Evolutionary conservation across 345 rosid species (phyloP), one percentile per base, ranked within the genome.

Genomic region (Eutrema yunnanense): DNA sequence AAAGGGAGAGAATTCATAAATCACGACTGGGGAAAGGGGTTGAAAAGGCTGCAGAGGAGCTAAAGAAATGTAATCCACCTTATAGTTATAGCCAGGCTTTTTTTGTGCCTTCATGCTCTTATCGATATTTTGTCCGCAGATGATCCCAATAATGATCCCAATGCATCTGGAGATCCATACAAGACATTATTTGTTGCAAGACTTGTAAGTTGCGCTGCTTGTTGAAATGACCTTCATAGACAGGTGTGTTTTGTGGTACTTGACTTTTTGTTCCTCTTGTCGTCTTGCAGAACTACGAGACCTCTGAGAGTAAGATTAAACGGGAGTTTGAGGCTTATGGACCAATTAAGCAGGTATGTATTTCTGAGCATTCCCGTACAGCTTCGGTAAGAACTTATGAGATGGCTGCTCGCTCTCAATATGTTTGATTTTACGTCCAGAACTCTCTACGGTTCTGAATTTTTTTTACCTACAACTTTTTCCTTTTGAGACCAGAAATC

Each of bases 301-400:
- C 99, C 41, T 74, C 92, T 14, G 98, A 96, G 84, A 92, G 95
- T 88, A 92, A 83, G 85, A 81, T 96, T 80, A 96, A 96, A 89
- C 92, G 99, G 90, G 99, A 96, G 89, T 88, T 96, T 84, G 99
- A 96, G 78, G 86, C 99, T 36, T 96, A 87, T 84, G 99, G 98
- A 69, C 98, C 99, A 62, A 88, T 96, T 79, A 96, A 96, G 78
- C 90, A 92, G 99, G 98, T 96, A 90, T 95, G 97, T 88, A 85
- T 81, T 73, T 84, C 81, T 82, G 82, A 78, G 82, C 75, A 73
- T 75, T 80, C 82, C 80, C 69, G 62, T 63, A 75, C 77, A 63
- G 92, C 89, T 80, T 92, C 82, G 98, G 98, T 96, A 92, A 96
- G 99, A 90, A 57, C 77, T 74, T 82, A 60, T 80, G 66, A 67